Evolutionary conservation across 2,329 filamentous ascomycete genomes (phyloP), one percentile per base, ranked within the genome.

Genomic region (Penicillium sp.): DNA sequence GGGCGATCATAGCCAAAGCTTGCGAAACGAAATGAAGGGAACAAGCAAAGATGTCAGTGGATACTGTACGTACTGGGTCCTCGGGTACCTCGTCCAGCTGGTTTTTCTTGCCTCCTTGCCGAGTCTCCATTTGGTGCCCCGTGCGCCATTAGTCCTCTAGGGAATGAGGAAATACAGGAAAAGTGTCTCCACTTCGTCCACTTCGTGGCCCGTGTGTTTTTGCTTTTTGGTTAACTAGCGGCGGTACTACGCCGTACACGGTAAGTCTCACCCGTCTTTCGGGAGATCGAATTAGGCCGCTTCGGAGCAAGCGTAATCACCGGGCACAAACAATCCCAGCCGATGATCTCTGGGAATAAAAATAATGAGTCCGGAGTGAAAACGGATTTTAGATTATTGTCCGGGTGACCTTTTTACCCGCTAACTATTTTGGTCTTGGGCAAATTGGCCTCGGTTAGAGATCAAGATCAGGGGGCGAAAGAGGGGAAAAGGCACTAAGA

Each of bases 241-340:
- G 42, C 58, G 54, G 56, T 42, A 50, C 64, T 66, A 66, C 59
- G 31, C 63, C 60, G 45, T 50, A 67, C 52, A 60, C 23, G 57
- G 64, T 64, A 67, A 67, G 64, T 67, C 57, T 59, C 52, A 55
- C 54, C 64, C 61, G 55, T 50, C 31, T 58, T 62, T 65, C 63
- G 64, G 62, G 47, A 65, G 62, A 66, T 66, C 64, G 60, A 57
- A 57, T 56, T 48, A 42, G 53, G 46, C 29, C 46, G 14, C 43
- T 54, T 53, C 42, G 50, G 42, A 33, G 43, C 29, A 46, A 45
- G 29, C 42, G 43, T 37, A 42, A 42, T 42, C 39, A 42, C 27
- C 27, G 27, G 27, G 27, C 27, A 29, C 19, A 37, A 37, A 46
- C 19, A 45, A 54, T 57, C 46, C 55, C 26, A 50, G 50, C 25